Evolutionary conservation across 2,329 filamentous ascomycete genomes (phyloP).

Genomic region (Parafenestella ontariensis): DNA sequence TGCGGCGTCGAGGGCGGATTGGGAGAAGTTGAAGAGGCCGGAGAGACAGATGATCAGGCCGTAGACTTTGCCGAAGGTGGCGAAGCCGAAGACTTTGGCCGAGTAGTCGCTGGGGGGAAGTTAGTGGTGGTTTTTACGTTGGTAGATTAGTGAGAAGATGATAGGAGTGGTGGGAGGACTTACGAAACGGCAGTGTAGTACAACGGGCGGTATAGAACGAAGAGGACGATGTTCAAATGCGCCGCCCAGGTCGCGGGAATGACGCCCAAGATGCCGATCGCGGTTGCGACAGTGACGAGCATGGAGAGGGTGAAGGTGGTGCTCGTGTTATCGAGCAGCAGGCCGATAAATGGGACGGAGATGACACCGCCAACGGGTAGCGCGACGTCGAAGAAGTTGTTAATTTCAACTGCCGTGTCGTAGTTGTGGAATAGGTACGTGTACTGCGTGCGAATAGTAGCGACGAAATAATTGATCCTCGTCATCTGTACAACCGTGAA

Average conservation of each 20-base stretch:
- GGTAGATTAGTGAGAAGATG: too few species aligned
- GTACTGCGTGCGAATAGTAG: slow-evolving; percentile 85
- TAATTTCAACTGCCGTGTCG: slow-evolving; percentile 70
- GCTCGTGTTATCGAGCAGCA: slow-evolving; percentile 76
- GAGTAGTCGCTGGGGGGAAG: slow-evolving; percentile 69
- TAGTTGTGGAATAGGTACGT: slow-evolving; percentile 72
- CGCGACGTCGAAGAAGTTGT: slow-evolving; percentile 85
- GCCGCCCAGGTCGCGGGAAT: slow-evolving; percentile 74
- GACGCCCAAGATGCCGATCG: slow-evolving; percentile 78
- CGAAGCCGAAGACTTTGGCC: slow-evolving; percentile 90
- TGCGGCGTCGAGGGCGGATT: slow-evolving; percentile 78
- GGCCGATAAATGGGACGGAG: slow-evolving; percentile 86
- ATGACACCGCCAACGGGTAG: slow-evolving; percentile 82
- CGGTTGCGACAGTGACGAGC: slow-evolving; percentile 74
- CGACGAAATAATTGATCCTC: slow-evolving; percentile 91
- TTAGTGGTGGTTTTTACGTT: slow-evolving; percentile 11
- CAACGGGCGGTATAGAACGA: slow-evolving; percentile 84
- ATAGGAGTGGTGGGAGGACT: too few species aligned
- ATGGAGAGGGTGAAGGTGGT: slow-evolving; percentile 74
- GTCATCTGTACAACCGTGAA: slow-evolving; percentile 76
- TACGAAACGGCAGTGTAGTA: slow-evolving; percentile 88
- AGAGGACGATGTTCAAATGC: slow-evolving; percentile 78
- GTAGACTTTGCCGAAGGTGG: slow-evolving; percentile 93
- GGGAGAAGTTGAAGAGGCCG: slow-evolving; percentile 82
- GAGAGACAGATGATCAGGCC: slow-evolving; percentile 87